Evolutionary conservation across 2,329 filamentous ascomycete species (phyloP), one percentile per base, ranked within the genome.

Genomic region (Claviceps paspali): DNA sequence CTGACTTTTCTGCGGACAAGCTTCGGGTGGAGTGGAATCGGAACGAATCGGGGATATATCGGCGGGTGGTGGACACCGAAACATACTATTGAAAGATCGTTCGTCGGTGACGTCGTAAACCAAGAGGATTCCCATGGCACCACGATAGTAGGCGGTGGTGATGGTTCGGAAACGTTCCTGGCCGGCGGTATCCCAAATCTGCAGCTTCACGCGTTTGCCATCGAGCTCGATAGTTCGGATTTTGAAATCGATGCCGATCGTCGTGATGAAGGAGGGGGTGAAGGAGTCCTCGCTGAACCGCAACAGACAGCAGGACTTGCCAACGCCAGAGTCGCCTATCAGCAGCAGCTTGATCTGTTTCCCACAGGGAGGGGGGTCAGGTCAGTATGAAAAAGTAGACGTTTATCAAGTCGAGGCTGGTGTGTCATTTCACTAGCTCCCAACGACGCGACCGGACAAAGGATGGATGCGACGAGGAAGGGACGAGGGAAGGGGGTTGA

Each of bases 221-320:
- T 98, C 91, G 50, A 98, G 72, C 67, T 98, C 91, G 65, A 98
- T 98, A 47, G 91, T 98, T 49, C 91, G 77, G 59, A 98, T 98
- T 74, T 98, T 98, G 71, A 98, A 98, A 67, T 98, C 91, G 68
- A 98, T 96, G 50, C 91, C 91, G 63, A 98, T 98, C 45, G 91
- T 98, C 45, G 87, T 94, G 69, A 95, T 95, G 71, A 94, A 95
- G 51, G 85, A 93, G 30, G 87, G 87, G 37, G 87, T 95, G 67
- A 94, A 95, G 33, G 84, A 92, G 69, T 95, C 87, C 66, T 95
- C 87, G 63, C 85, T 93, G 70, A 95, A 95, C 52, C 87, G 84
- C 56, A 95, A 70, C 60, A 95, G 73, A 64, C 87, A 94, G 77
- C 87, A 95, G 49, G 87, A 95, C 67, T 95, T 95, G 61, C 87